Conservation (phyloP, 306 rosid species). For the Pyrus betulifolia region DNA sequence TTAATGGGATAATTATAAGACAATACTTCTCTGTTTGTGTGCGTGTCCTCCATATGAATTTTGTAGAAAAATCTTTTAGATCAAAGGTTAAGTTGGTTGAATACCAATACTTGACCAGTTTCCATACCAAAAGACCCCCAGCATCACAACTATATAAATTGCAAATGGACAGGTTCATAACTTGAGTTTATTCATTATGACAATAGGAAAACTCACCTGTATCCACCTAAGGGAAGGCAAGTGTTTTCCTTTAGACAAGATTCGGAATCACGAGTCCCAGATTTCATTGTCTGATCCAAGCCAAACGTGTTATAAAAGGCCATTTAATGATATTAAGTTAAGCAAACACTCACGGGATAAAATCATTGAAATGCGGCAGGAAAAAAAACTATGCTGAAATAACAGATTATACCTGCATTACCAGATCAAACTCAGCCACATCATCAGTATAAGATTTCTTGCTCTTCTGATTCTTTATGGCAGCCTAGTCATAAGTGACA, state of each 20-base stretch:
- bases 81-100: not conserved
- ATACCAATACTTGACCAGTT: not conserved
- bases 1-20: not conserved
- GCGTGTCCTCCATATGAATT: no score
- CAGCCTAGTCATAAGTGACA: constrained; percentile 50
- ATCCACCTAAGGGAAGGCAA: constrained; percentile 97
- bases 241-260: constrained; percentile 69
- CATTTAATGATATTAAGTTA: constrained; percentile 3
- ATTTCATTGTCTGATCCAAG: constrained; percentile 63
- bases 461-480: constrained; percentile 42
- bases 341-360: not conserved
- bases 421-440: constrained; percentile 90
- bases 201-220: constrained; percentile 60
- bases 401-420: constrained; percentile 74
- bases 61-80: no score
- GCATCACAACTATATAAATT: not conserved
- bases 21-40: no score
- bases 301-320: constrained; percentile 8
- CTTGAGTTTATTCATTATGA: not conserved
- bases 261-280: constrained; percentile 70
- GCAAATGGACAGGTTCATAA: not conserved
- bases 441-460: constrained; percentile 44
- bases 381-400: constrained; percentile 13
- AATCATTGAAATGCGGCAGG: constrained; percentile 4
- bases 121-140: not conserved